Percentiles rank a stretch among this genome's conserved stretches.
These are phyloP conservation scores for Luffa aegyptiaca DNA, from an alignment of 306 rosid species.

Conservation along the genomic window DNA sequence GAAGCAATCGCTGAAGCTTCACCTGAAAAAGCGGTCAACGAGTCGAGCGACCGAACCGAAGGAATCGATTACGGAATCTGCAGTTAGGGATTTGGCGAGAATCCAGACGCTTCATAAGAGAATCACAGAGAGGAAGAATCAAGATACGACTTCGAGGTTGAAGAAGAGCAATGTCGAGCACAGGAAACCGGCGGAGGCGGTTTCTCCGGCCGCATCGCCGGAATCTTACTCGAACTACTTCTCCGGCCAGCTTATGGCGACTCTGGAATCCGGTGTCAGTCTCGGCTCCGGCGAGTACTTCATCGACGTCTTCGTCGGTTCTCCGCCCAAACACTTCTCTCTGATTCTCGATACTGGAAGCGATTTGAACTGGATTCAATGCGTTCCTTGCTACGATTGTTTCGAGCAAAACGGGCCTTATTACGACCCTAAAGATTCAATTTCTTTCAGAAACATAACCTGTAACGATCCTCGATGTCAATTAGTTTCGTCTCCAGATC, in stretches of 20 bases:
- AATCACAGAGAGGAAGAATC: constrained; percentile 70
- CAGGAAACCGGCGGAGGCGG: constrained; percentile 13
- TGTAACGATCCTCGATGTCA: constrained; percentile 59
- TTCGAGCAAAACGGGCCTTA: constrained; percentile 78
- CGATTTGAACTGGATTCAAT: constrained; percentile 97
- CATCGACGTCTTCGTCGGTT: constrained; percentile 91
- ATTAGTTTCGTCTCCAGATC: constrained; percentile 80
- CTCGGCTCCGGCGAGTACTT: constrained; percentile 96
- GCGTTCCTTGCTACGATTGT: constrained; percentile 82
- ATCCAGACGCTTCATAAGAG: constrained; percentile 72
- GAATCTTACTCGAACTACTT: constrained; percentile 23
- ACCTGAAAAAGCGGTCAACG: constrained; percentile 38
- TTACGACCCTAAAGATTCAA: constrained; percentile 74
- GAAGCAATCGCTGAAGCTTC: constrained; percentile 49
- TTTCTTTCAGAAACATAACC: constrained; percentile 54
- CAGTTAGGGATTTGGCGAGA: constrained; percentile 52
- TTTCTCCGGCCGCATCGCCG: constrained; percentile 34
- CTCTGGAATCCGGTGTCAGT: constrained; percentile 86
- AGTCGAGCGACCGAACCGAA: constrained; percentile 27
- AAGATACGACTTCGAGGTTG: constrained; percentile 57
- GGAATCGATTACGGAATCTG: constrained; percentile 38
- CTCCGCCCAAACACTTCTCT: constrained; percentile 86
- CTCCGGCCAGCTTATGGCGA: constrained; percentile 68
- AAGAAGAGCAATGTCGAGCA: constrained; percentile 14
- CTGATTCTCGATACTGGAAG: constrained; percentile 93